Percentiles rank a stretch among this genome's conserved stretches.
Conservation (phyloP, 163 green algal species). For the Prototheca wickerhamii region DNA sequence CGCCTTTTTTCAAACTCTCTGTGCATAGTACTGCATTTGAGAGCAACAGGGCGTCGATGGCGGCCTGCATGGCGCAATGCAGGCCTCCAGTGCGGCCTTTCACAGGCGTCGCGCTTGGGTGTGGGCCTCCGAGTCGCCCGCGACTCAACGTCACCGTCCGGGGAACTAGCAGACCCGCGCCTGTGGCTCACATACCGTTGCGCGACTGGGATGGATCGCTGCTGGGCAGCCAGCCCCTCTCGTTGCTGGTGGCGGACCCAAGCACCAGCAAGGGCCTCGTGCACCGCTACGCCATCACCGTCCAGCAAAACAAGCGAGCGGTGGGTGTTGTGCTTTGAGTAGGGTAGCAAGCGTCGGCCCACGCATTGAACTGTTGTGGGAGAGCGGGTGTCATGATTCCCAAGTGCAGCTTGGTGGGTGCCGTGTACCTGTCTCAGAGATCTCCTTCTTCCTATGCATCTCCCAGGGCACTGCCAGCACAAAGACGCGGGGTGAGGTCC, state of each 20-base stretch:
- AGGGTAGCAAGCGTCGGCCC: too few species aligned
- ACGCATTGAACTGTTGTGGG: too few species aligned
- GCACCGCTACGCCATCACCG: conserved; percentile 82
- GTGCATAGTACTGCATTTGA: neutral
- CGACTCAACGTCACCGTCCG: too few species aligned
- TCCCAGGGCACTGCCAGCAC: conserved; percentile 88
- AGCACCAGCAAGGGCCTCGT: conserved; percentile 80
- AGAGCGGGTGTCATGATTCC: too few species aligned
- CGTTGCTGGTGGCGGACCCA: conserved; percentile 59
- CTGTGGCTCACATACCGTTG: too few species aligned
- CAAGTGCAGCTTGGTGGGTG: too few species aligned
- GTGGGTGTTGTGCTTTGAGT: conserved; percentile 53
- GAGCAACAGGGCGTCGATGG: too few species aligned
- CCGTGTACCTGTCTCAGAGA: too few species aligned
- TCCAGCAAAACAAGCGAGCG: conserved; percentile 69
- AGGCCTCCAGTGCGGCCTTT: neutral
- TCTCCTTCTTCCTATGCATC: neutral
- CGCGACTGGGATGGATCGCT: neutral
- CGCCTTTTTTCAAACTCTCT: too few species aligned
- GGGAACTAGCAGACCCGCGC: too few species aligned
- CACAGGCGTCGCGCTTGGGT: neutral
- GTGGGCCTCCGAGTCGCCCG: too few species aligned
- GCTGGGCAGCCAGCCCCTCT: conserved; percentile 21
- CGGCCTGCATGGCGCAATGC: too few species aligned
- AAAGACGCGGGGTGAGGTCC: conserved; percentile 85